Evolutionary conservation across 106 monocot species (phyloP).

Genomic region (Dioscorea dumetorum): DNA sequence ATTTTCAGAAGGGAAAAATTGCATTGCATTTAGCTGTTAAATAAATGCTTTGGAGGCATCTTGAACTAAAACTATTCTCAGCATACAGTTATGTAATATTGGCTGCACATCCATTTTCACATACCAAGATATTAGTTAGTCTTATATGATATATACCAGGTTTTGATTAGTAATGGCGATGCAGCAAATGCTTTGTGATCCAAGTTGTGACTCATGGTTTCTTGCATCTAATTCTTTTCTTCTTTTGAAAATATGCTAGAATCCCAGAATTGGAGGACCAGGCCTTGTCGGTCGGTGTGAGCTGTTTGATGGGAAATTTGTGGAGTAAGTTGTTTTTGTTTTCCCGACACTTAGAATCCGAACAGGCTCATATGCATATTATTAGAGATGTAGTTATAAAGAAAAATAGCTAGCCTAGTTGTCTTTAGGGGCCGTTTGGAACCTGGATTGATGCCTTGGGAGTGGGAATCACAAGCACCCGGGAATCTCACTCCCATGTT

Average conservation of each 20-base stretch:
- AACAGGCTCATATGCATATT: background rate
- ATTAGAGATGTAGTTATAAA: too few relatives aligned
- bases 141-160: too few relatives aligned
- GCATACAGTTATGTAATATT: background rate
- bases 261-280: conserved; percentile 83
- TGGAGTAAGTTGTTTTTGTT: conserved; percentile 42
- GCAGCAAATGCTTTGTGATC: too few relatives aligned
- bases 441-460: too few relatives aligned
- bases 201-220: too few relatives aligned
- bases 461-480: too few relatives aligned
- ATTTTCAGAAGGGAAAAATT: too few relatives aligned
- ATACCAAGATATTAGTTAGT: too few relatives aligned
- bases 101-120: background rate
- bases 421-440: too few relatives aligned
- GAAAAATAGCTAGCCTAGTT: too few relatives aligned
- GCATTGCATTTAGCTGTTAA: background rate
- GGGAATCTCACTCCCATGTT: too few relatives aligned
- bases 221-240: background rate
- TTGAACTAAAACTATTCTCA: background rate
- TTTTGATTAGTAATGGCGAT: too few relatives aligned
- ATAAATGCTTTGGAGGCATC: background rate
- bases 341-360: background rate
- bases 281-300: conserved; percentile 70
- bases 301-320: conserved; percentile 32
- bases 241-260: conserved; percentile 24